Conservation (phyloP, 1,139 yeast species). For the Candida smagusa region DNA sequence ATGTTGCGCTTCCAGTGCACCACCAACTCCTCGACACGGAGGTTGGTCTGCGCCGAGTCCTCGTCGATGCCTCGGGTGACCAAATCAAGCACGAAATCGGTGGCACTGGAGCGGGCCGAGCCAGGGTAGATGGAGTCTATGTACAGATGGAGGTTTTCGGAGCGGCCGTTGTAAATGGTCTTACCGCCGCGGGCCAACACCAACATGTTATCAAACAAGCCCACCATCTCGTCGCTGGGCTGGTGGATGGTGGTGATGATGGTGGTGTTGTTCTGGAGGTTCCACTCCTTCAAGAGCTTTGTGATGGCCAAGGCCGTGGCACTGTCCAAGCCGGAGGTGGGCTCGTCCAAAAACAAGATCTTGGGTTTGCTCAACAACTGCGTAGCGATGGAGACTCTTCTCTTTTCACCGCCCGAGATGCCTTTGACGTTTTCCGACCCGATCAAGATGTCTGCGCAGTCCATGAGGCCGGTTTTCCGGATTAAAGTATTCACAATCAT, state of each 20-base stretch:
- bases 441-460: constrained; percentile 24
- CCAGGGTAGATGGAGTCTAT: constrained; percentile 10
- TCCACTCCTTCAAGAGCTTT: constrained; percentile 15
- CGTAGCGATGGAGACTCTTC: constrained; percentile 24
- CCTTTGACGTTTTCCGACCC: constrained; percentile 21
- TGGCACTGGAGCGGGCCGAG: constrained; percentile 62
- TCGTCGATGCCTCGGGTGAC: constrained; percentile 49
- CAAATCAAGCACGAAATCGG: constrained; percentile 71
- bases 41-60: constrained; percentile 24
- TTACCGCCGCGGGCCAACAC: constrained; percentile 22
- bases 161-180: constrained; percentile 19
- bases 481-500: constrained; percentile 14
- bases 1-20: constrained; percentile 30
- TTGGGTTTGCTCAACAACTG: constrained; percentile 24
- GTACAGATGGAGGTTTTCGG: constrained; percentile 11
- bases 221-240: constrained; percentile 22
- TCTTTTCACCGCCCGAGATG: constrained; percentile 25
- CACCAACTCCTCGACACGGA: constrained; percentile 35
- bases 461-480: constrained; percentile 20
- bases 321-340: constrained; percentile 25
- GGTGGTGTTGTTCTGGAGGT: constrained; percentile 17
- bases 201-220: constrained; percentile 18
- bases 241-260: constrained; percentile 24
- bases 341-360: constrained; percentile 24
- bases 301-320: constrained; percentile 20